These are phyloP conservation scores for Populus euphratica DNA, from an alignment of 345 rosid genomes.

Conservation along the genomic window DNA sequence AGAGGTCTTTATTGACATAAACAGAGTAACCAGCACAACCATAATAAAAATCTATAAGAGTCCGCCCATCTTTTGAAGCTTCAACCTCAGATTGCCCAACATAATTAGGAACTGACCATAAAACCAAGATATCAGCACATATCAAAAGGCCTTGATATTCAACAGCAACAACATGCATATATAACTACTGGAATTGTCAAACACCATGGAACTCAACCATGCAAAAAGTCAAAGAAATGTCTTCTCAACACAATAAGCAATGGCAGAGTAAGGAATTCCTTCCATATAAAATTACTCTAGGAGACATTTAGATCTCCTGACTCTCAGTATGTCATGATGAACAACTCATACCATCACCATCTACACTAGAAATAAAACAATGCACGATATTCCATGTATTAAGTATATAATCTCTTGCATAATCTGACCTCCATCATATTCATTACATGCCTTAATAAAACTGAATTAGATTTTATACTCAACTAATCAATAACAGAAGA, in stretches of 20 bases:
- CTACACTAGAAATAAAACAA: neutral
- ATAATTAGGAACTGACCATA: constrained; percentile 40
- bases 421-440: neutral
- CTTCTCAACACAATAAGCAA: neutral
- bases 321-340: neutral
- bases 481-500: neutral
- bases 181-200: neutral
- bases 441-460: neutral
- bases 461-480: neutral
- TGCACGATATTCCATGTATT: neutral
- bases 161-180: neutral
- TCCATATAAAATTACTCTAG: neutral
- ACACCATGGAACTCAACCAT: neutral
- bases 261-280: neutral
- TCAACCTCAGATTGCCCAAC: constrained; percentile 46
- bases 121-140: neutral
- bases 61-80: constrained; percentile 42
- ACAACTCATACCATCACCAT: neutral
- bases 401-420: neutral
- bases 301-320: neutral
- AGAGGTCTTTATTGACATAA: constrained; percentile 34
- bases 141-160: neutral
- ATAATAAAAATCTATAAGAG: constrained; percentile 47
- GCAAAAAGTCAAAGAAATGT: too few relatives aligned
- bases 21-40: constrained; percentile 65